Base-by-base conservation (phyloP, 306 rosid species). In the Datisca glomerata region DNA sequence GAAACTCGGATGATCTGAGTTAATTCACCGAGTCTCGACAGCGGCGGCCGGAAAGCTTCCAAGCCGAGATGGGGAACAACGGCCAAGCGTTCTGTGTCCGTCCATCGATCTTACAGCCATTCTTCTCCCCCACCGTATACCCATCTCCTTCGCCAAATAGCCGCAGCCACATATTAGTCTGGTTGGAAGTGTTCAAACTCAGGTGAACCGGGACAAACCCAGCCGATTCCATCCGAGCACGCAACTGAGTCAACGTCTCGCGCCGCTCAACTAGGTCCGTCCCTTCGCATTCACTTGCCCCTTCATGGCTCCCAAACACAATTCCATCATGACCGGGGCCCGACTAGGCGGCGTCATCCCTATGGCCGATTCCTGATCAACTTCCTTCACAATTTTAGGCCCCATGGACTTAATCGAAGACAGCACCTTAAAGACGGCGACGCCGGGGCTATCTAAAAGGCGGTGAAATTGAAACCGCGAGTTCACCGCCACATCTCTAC, bases 251-350 rank as follows among this genome's bases (percentile, higher is more conserved):
- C 12, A 53, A 5, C 2, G 58, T 27, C 20, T 53, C 58, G 29
- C 40, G 58, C 12, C 58, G 13, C 28, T 53, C 58, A 1, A 53
- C 58, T 28, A 47, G 58, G 48, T 53, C 40, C 40, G 19, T 2
- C 5, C 58, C 58, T 41, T 53, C 58, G 16, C 58, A 53, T 39
- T 47, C 48, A 53, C 58, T 24, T 53, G 39, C 8, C 39, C 39
- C 1, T 39, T 39, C 29, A 39, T 37, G 19, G 19, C 40, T 6
- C 58, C 58, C 28, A 53, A 21, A 40, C 40, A 53, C 33, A 53
- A 6, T 25, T 53, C 58, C 1, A 47, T 39, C 48, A 53, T 5
- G 1, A 40, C 20, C 14, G 24, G 18, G 48, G 39, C 58, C 20
- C 40, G 38, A 28, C 13, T 53, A 0, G 38, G 36, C 11, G 39